Conservation (phyloP, 306 rosid genomes). For the Cucumis melo region DNA sequence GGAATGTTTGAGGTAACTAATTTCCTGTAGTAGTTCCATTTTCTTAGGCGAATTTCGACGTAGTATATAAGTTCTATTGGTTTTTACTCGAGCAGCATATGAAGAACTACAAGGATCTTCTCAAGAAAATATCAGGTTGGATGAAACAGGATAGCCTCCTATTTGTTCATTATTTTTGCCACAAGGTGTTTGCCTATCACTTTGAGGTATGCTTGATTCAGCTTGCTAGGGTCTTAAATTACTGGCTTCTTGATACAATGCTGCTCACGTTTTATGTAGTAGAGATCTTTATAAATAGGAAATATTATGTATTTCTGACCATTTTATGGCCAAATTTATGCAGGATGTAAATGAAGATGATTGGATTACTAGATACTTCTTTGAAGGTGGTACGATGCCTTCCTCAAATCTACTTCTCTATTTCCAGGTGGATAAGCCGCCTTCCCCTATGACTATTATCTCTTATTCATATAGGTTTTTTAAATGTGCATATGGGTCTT, state of each 20-base stretch:
- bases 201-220: conserved; percentile 47
- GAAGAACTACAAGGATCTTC: conserved; percentile 86
- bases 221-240: background rate
- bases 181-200: conserved; percentile 77
- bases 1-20: conserved; percentile 80
- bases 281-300: background rate
- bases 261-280: background rate
- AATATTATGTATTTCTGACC: background rate
- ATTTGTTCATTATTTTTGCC: conserved; percentile 76
- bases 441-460: background rate
- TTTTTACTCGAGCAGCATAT: conserved; percentile 46
- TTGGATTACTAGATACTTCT: conserved; percentile 83
- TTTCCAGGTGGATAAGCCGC: conserved; percentile 52
- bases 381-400: conserved; percentile 89
- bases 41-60: background rate
- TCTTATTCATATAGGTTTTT: background rate
- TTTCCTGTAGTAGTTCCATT: background rate
- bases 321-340: background rate
- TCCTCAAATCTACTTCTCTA: conserved; percentile 83
- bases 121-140: conserved; percentile 81
- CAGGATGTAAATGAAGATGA: conserved; percentile 82
- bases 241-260: background rate
- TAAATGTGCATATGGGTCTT: too few species aligned
- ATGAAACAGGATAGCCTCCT: conserved; percentile 68
- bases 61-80: background rate